Evolutionary conservation across 2,329 filamentous ascomycete genomes (phyloP).

Genomic region (Diaporthe sp.): DNA sequence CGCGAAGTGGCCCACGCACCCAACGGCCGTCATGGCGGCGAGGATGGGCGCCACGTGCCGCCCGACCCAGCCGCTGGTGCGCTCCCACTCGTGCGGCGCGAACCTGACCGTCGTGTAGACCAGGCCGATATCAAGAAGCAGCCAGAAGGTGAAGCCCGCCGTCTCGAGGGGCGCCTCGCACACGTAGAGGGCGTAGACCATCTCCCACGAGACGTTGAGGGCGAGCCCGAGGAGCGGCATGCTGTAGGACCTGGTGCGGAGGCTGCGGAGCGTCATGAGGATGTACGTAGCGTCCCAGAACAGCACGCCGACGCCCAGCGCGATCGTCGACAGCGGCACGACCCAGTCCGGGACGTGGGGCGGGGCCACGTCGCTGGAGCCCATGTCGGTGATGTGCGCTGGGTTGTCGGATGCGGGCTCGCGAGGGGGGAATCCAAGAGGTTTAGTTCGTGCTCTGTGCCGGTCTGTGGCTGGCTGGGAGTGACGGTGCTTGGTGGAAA

Average conservation of each 20-base stretch:
- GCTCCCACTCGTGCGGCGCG: conserved; percentile 58
- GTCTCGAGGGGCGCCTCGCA: conserved; percentile 59
- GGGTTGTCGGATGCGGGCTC: too few relatives aligned
- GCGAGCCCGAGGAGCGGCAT: conserved; percentile 64
- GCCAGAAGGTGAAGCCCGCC: conserved; percentile 61
- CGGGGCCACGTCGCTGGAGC: conserved; percentile 56
- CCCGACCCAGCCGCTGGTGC: conserved; percentile 56
- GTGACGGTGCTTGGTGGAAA: background rate
- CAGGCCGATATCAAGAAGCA: conserved; percentile 63
- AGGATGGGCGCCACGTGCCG: conserved; percentile 57
- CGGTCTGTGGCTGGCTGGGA: background rate
- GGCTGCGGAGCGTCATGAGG: conserved; percentile 61
- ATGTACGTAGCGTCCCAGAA: conserved; percentile 62
- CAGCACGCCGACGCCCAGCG: conserved; percentile 54
- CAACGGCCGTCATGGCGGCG: conserved; percentile 52
- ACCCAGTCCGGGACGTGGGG: conserved; percentile 53
- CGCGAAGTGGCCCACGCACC: conserved; percentile 55
- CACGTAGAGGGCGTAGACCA: conserved; percentile 63
- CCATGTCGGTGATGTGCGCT: conserved; percentile 50
- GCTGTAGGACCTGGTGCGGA: conserved; percentile 62
- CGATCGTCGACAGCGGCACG: conserved; percentile 52
- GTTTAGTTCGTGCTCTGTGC: background rate
- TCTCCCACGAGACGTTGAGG: conserved; percentile 67
- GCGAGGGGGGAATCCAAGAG: background rate
- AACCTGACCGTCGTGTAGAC: conserved; percentile 62